Percentiles rank a stretch among this genome's conserved stretches.
Evolutionary conservation across 768 basidiomycete species (phyloP).

Genomic region (Podaxis sp.): DNA sequence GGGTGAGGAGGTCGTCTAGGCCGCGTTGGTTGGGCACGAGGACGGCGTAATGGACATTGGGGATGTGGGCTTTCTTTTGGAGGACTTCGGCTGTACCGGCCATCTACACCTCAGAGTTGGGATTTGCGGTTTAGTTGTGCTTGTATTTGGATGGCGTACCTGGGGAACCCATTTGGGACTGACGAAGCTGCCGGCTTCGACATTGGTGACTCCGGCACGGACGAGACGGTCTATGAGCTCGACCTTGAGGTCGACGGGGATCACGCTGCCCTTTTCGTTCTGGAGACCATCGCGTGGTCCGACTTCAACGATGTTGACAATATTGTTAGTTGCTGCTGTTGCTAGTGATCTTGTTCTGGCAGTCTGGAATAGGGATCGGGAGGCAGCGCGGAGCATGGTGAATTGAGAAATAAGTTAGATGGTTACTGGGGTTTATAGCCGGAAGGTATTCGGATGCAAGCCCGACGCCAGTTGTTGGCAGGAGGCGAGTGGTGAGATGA

Average conservation of each 20-base stretch:
- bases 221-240: slow-evolving; percentile 78
- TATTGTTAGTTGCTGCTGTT: slow-evolving; percentile 25
- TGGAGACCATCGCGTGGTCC: slow-evolving; percentile 91
- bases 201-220: slow-evolving; percentile 60
- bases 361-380: not conserved
- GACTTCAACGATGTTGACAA: slow-evolving; percentile 81
- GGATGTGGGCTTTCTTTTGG: slow-evolving; percentile 39
- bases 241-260: slow-evolving; percentile 72
- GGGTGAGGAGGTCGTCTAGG: slow-evolving; percentile 60
- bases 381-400: slow-evolving; percentile 7
- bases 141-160: slow-evolving; percentile 37
- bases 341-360: slow-evolving; percentile 4
- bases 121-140: not conserved
- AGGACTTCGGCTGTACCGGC: slow-evolving; percentile 81
- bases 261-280: slow-evolving; percentile 69
- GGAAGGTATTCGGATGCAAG: slow-evolving; percentile 4
- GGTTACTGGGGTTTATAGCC: not conserved
- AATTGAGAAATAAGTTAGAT: not conserved
- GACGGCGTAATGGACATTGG: slow-evolving; percentile 69
- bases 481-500: not conserved
- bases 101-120: slow-evolving; percentile 54
- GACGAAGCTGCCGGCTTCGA: slow-evolving; percentile 90
- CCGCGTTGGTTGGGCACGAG: slow-evolving; percentile 81
- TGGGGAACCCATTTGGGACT: slow-evolving; percentile 94
- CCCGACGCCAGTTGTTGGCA: not conserved